Evolutionary conservation across 768 basidiomycete genomes (phyloP), one percentile per base, ranked within the genome.

Genomic region (Pleurotus pulmonarius): DNA sequence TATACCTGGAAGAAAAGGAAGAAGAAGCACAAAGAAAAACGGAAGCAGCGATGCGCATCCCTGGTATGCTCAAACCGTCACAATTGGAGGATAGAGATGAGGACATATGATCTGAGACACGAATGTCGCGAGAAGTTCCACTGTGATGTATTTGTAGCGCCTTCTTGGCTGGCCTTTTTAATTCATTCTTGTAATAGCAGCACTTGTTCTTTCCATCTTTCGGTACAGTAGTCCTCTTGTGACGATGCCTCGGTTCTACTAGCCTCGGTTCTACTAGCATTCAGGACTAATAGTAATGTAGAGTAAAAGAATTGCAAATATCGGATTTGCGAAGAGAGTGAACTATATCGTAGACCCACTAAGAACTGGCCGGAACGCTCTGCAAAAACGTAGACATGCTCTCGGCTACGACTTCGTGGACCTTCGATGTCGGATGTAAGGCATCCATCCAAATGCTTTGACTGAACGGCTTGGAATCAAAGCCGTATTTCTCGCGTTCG

Each of bases 21-120:
- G 81, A 83, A 3, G 96, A 96, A 70, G 78, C 80, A 18, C 82
- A 87, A 67, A 78, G 75, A 69, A 88, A 90, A 73, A 86, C 83
- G 0, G 83, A 89, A 61, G 82, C 88, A 38, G 94, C 94, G 22
- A 90, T 92, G 81, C 83, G 91, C 62, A 93, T 98, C 58, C 96
- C 95, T n/a, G 97, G 97, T 40, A 90, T 98, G 90, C 81, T 98
- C 70, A 97, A 97, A 72, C 95, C 94, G 40, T 90, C 88, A 63
- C 92, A 95, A 71, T 67, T 98, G 69, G 92, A 95, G 67, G 94
- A 96, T 74, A 91, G 90, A 73, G 93, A 95, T 67, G 90, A 92
- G 73, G 90, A 92, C 75, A 91, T 83, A 62, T 86, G 68, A 83
- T 74, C 38, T 51, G 57, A 58, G 64, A 58, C 61, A 64, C 65